Conservation (phyloP, 768 basidiomycete genomes). For the Clitopilus passeckerianus region DNA sequence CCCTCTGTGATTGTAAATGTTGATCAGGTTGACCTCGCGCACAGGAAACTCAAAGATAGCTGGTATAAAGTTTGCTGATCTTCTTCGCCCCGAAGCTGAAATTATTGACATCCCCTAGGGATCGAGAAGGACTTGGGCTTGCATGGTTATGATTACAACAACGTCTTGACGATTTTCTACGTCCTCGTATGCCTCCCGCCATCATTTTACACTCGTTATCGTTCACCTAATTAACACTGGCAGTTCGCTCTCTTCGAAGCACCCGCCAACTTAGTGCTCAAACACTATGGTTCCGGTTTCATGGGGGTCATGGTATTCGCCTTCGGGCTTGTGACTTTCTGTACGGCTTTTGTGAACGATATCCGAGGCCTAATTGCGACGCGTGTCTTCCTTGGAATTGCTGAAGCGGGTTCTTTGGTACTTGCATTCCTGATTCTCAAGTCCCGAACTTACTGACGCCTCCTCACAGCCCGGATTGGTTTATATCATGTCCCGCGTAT, state of each 20-base stretch:
- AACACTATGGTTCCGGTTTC: conserved; percentile 33
- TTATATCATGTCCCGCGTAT: conserved; percentile 31
- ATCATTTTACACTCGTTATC: not conserved
- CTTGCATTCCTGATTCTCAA: conserved; percentile 6
- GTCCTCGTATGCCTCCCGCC: conserved; percentile 20
- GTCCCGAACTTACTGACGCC: not conserved
- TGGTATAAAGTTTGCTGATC: no score
- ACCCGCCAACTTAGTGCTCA: conserved; percentile 37
- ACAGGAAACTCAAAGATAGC: conserved; percentile 31
- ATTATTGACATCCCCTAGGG: conserved; percentile 11
- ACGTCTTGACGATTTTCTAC: conserved; percentile 36
- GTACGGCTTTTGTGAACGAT: conserved; percentile 32
- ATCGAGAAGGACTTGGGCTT: conserved; percentile 36
- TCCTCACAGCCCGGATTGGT: conserved; percentile 29
- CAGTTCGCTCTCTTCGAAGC: conserved; percentile 34
- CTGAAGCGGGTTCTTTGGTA: conserved; percentile 38
- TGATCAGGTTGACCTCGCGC: conserved; percentile 23
- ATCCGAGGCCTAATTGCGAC: conserved; percentile 29
- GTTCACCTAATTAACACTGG: not conserved
- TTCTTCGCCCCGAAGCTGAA: no score
- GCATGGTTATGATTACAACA: conserved; percentile 35
- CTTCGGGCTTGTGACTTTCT: conserved; percentile 33
- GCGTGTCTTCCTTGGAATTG: conserved; percentile 33
- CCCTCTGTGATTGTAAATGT: not conserved
- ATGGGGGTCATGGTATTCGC: conserved; percentile 29